A percentile compares a stretch with the other conserved stretches of the same genome.
These are phyloP conservation scores for Podila minutissima DNA, from an alignment of 192 early-diverging fungal species.

Conservation along the genomic window DNA sequence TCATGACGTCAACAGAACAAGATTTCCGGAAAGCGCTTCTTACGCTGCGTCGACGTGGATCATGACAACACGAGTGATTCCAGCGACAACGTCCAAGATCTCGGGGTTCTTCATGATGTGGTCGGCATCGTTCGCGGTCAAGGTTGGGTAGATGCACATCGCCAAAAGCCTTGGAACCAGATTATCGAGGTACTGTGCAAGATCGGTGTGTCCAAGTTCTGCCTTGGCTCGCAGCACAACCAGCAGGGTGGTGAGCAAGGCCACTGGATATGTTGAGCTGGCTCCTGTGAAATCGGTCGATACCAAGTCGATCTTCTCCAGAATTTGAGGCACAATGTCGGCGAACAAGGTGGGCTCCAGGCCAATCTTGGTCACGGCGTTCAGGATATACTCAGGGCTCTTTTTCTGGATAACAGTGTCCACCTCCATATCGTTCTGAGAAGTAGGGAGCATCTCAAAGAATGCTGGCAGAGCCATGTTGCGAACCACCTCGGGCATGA, in stretches of 20 bases:
- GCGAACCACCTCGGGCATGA: conserved; percentile 57
- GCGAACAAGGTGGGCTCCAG: conserved; percentile 59
- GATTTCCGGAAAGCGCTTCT: neutral
- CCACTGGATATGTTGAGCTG: conserved; percentile 55
- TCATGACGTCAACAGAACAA: neutral
- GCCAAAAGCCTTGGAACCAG: conserved; percentile 55
- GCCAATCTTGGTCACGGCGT: conserved; percentile 56
- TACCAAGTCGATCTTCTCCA: conserved; percentile 61
- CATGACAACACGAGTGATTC: conserved; percentile 54
- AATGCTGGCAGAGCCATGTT: conserved; percentile 63
- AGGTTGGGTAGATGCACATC: conserved; percentile 53
- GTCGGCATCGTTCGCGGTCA: conserved; percentile 22
- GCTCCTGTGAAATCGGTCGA: conserved; percentile 25
- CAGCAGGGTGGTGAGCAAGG: conserved; percentile 57
- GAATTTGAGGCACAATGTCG: conserved; percentile 48
- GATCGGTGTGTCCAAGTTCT: conserved; percentile 45
- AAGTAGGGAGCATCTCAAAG: conserved; percentile 63
- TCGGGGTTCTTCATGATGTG: conserved; percentile 36
- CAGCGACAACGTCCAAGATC: conserved; percentile 51
- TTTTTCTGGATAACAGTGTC: conserved; percentile 31
- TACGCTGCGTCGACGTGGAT: conserved; percentile 57
- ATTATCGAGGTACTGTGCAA: conserved; percentile 48
- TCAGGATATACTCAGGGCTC: conserved; percentile 52
- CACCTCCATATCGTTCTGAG: conserved; percentile 38
- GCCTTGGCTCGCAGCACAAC: conserved; percentile 53